These are phyloP conservation scores for Trebouxiophyceae sp. DNA, from an alignment of 163 green algal species.

Conservation along the genomic window DNA sequence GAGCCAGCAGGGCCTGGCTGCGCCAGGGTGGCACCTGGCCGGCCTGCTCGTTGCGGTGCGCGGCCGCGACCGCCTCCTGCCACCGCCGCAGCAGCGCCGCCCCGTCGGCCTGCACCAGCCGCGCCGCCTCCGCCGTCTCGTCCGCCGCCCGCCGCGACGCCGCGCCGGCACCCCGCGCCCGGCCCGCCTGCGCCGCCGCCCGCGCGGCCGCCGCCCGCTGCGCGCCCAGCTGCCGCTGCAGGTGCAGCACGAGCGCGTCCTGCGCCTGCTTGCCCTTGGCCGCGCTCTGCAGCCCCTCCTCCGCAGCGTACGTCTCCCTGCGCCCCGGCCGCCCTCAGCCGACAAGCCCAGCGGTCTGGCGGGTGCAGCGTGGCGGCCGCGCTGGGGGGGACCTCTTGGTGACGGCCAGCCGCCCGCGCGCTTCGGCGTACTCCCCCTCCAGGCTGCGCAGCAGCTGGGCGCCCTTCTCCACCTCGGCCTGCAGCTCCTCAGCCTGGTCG, in stretches of 20 bases:
- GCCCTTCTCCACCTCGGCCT: not conserved
- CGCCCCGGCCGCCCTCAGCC: too few species aligned
- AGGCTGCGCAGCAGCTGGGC: not conserved
- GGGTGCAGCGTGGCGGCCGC: not conserved
- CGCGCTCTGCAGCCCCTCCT: not conserved
- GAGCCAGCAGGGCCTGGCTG: too few species aligned
- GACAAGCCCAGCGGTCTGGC: not conserved
- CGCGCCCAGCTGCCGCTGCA: not conserved
- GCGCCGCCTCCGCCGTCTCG: not conserved
- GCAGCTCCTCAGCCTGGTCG: too few species aligned
- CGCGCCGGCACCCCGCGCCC: too few species aligned
- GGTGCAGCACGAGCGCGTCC: not conserved
- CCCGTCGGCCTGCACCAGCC: not conserved
- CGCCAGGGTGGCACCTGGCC: too few species aligned
- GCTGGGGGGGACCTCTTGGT: not conserved
- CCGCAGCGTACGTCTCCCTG: not conserved
- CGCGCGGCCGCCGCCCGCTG: not conserved
- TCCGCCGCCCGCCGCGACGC: too few species aligned
- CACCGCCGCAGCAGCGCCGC: not conserved
- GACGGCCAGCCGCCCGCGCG: not conserved
- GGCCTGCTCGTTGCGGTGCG: not conserved
- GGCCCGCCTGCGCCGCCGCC: too few species aligned
- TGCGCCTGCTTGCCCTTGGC: not conserved
- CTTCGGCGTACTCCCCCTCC: not conserved
- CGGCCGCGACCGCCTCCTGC: not conserved